Percentiles rank a stretch among this genome's conserved stretches.
These are phyloP conservation scores for Morella rubra DNA, from an alignment of 306 rosid genomes.

Conservation along the genomic window DNA sequence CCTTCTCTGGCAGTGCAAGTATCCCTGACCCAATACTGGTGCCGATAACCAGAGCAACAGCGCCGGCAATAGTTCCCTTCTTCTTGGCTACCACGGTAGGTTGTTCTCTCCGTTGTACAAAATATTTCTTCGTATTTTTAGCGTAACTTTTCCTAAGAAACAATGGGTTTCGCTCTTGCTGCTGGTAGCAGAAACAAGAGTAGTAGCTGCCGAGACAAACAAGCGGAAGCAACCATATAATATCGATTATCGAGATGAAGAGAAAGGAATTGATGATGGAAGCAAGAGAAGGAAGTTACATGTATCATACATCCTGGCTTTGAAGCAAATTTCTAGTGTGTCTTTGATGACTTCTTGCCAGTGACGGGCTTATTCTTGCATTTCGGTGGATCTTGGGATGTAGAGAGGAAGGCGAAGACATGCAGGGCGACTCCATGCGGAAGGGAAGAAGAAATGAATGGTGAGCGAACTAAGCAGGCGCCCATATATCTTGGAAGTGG, in stretches of 20 bases:
- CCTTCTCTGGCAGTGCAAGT: slow-evolving; percentile 75
- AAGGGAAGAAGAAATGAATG: slow-evolving; percentile 21
- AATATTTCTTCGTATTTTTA: slow-evolving; percentile 27
- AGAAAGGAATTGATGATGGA: neutral
- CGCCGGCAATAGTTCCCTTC: slow-evolving; percentile 66
- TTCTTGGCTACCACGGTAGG: slow-evolving; percentile 21
- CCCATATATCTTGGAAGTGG: slow-evolving; percentile 46
- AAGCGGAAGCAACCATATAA: slow-evolving; percentile 7
- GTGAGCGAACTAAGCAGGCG: neutral
- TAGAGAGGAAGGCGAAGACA: slow-evolving; percentile 30
- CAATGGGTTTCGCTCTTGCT: slow-evolving; percentile 21
- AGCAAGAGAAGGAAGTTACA: slow-evolving; percentile 3
- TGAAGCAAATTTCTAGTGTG: slow-evolving; percentile 26
- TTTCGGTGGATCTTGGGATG: slow-evolving; percentile 22
- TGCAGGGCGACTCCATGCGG: slow-evolving; percentile 40
- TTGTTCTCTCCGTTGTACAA: slow-evolving; percentile 13
- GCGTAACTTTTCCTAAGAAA: slow-evolving; percentile 13
- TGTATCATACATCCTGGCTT: slow-evolving; percentile 47
- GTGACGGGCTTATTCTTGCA: slow-evolving; percentile 22
- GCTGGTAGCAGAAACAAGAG: slow-evolving; percentile 26
- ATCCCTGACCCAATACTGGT: slow-evolving; percentile 70
- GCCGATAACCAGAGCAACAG: slow-evolving; percentile 63
- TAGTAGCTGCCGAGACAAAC: slow-evolving; percentile 17
- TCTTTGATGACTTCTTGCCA: slow-evolving; percentile 20
- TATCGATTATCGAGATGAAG: slow-evolving; percentile 1